Evolutionary conservation across 2,329 filamentous ascomycete genomes (phyloP), one percentile per base, ranked within the genome.

Genomic region (Botryotinia calthae): DNA sequence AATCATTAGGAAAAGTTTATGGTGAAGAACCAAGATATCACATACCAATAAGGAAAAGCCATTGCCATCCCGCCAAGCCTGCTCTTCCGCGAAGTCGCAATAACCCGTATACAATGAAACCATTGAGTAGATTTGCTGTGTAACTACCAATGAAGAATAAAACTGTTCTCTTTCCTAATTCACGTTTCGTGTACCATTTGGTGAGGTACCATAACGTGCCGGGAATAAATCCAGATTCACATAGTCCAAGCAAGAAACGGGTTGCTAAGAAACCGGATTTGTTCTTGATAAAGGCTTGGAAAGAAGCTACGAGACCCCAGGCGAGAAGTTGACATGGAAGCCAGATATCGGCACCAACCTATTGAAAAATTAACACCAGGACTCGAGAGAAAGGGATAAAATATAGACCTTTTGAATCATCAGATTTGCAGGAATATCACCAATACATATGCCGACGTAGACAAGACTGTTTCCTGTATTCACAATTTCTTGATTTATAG

Each of bases 11-110:
- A 66, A 16, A 34, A 22, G 34, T n/a, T 12, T 40, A 62, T 77
- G 76, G 3, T 82, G 81, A 67, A 20, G 14, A 28, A 20, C 22
- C 8, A 18, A 34, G 18, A 12, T 54, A 37, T 48, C 63, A 63
- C 20, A 34, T 46, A 66, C 70, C 70, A 56, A 71, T 40, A 25
- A 71, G 69, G 71, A 88, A 89, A 22, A 88, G 78, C 87, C 87
- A 88, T 44, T 86, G 81, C 87, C 88, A 90, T 4, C 88, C 88
- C 71, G 84, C 84, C 74, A 86, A 83, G 0, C 85, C 84, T 48
- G 85, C 80, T 65, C 84, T 78, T 28, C 87, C 87, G 48, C 86
- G 83, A 79, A 88, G 84, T 12, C 85, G 85, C 1, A 90, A 76
- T 31, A 90, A 84, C 18, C 87, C 87, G 70, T 85, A 88, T 6